Evolutionary conservation across 2,329 filamentous ascomycete species (phyloP), one percentile per base, ranked within the genome.

Genomic region (Cordyceps militaris): DNA sequence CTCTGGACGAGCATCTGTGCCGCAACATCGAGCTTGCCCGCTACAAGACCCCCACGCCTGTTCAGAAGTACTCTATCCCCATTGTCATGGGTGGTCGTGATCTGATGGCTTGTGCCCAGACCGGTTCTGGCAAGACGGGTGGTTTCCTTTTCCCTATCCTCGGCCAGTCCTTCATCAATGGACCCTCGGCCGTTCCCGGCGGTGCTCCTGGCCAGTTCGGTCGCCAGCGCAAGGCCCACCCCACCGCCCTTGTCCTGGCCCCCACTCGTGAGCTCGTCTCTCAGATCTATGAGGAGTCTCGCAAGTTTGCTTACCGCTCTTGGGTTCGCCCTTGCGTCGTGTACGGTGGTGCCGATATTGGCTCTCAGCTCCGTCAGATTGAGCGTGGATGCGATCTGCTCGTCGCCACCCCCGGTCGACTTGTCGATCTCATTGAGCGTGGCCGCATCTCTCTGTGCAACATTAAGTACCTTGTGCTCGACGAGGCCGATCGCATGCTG

Each of bases 401-500:
- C 62, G 94, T 99, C 71, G 94, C 94, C 65, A 99, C 94, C 56
- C 94, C 94, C 57, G 94, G 94, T 76, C 90, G 94, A 86, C 83
- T 99, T 65, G 92, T 97, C 70, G 94, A 99, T 74, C 81, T 99
- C 76, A 95, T 99, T 71, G 94, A 97, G 82, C 91, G 94, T 81
- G 94, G 94, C 70, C 91, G 93, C 71, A 97, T 99, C 73, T 97
- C 94, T 46, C 87, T 99, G 57, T 85, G 87, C 75, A 97, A 96
- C 83, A 99, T 99, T 83, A 97, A 97, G 82, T 99, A 99, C 73
- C 84, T 99, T 62, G 91, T 99, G 67, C 89, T 99, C 57, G 94
- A 99, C 68, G 94, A 99, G 84, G 94, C 94, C 74, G 94, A 99
- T 80, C 94, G 94, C 74, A 99, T 99, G 94, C 83, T 99, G 82